Percentiles rank a stretch among this genome's conserved stretches.
phyloP scores from a whole-genome alignment of 2,329 filamentous ascomycete genomes.

The Cladosporium velox region DNA sequence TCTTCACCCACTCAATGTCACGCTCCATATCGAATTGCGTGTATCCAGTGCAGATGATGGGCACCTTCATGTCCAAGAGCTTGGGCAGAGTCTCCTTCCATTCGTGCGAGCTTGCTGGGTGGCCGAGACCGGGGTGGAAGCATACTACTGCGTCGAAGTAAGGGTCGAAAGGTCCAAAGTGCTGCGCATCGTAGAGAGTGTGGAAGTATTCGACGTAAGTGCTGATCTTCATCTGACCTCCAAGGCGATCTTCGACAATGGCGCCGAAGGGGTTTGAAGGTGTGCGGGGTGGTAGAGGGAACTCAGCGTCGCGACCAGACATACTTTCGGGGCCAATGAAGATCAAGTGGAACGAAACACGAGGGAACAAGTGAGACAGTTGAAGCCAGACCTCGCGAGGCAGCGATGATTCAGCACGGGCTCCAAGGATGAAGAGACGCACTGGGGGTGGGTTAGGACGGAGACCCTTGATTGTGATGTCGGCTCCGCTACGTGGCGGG shows the following conservation, averaged over 20 bases:
- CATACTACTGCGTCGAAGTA: constrained; percentile 98
- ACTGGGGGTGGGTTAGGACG: constrained; percentile 84
- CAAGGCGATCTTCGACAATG: constrained; percentile 89
- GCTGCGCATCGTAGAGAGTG: constrained; percentile 84
- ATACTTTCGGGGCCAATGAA: constrained; percentile 97
- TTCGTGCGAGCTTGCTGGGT: constrained; percentile 89
- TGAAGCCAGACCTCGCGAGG: constrained; percentile 94
- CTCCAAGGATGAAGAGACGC: constrained; percentile 88
- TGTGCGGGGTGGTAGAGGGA: constrained; percentile 84
- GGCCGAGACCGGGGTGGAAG: constrained; percentile 94
- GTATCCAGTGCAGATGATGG: constrained; percentile 92
- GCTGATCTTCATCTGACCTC: constrained; percentile 89
- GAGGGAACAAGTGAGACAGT: constrained; percentile 91
- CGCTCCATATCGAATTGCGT: constrained; percentile 93
- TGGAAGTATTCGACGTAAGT: constrained; percentile 99
- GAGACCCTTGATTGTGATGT: constrained; percentile 73
- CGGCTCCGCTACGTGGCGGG: constrained; percentile 77
- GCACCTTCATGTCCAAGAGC: constrained; percentile 91
- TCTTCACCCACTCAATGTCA: constrained; percentile 85
- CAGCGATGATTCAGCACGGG: constrained; percentile 94
- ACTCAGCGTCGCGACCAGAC: constrained; percentile 89
- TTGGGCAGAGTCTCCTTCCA: constrained; percentile 90
- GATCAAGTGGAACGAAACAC: constrained; percentile 83
- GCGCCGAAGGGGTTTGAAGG: constrained; percentile 87
- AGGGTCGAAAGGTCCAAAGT: constrained; percentile 93